A percentile compares a stretch with the other conserved stretches of the same genome.
Conservation (phyloP, 257 asterid species). For the Solanum gandarillasii region DNA sequence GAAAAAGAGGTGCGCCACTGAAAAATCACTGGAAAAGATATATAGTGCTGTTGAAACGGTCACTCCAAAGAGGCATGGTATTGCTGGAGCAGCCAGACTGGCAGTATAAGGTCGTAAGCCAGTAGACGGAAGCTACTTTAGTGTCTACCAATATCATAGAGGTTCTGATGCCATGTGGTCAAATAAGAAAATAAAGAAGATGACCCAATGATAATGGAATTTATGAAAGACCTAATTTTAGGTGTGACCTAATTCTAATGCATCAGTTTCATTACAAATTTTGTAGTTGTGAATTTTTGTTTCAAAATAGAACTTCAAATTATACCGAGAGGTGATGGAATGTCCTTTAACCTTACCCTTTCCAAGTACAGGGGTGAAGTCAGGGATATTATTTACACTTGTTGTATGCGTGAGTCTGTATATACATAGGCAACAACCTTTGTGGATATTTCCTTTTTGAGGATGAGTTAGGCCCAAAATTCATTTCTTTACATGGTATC, state of each 20-base stretch:
- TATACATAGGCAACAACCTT: neutral
- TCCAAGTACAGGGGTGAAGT: neutral
- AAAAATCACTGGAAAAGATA: neutral
- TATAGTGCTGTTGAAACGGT: neutral
- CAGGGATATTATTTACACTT: neutral
- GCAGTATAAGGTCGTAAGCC: neutral
- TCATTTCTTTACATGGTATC: neutral
- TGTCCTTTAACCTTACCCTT: neutral
- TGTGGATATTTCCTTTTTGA: neutral
- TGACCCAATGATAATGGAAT: neutral
- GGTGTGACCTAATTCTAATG: neutral
- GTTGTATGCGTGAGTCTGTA: neutral
- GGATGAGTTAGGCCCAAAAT: neutral
- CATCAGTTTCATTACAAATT: neutral
- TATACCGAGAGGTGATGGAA: neutral
- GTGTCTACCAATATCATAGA: neutral
- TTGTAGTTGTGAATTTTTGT: neutral
- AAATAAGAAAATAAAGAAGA: neutral
- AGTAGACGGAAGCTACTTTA: neutral
- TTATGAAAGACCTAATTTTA: neutral
- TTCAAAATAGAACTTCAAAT: neutral
- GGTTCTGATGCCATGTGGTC: neutral
- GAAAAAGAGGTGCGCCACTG: neutral
- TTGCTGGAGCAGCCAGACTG: neutral
- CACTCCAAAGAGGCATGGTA: neutral